A percentile compares a stretch with the other conserved stretches of the same genome.
Conservation (phyloP, 73 alveolate species). For the Paramecium pentaurelia region DNA sequence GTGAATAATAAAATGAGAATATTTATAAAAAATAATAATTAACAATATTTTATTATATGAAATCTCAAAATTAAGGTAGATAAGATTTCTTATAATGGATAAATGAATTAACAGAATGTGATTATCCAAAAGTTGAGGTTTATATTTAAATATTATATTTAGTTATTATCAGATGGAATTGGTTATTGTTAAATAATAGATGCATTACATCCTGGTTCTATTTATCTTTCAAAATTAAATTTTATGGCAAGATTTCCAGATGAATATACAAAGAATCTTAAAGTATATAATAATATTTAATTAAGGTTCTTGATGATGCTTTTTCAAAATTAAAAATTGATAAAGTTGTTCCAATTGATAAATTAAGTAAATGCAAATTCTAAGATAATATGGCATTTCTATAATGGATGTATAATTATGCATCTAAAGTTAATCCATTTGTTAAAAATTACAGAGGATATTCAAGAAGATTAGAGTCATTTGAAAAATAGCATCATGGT, state of each 20-base stretch:
- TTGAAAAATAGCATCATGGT: conserved; percentile 48
- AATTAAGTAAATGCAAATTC: conserved; percentile 21
- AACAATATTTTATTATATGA: conserved; percentile 8
- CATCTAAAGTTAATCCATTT: conserved; percentile 36
- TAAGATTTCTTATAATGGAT: conserved; percentile 31
- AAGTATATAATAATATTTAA: not conserved
- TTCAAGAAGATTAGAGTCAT: not conserved
- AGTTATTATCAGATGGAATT: conserved; percentile 45
- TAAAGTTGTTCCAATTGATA: conserved; percentile 43
- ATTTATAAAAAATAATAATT: not conserved
- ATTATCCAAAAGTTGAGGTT: conserved; percentile 37
- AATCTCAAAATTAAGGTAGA: conserved; percentile 16
- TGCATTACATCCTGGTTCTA: conserved; percentile 33
- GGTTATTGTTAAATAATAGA: conserved; percentile 44
- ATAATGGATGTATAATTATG: conserved; percentile 32
- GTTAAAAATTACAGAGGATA: conserved; percentile 18
- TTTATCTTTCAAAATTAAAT: not conserved
- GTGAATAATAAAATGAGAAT: not conserved
- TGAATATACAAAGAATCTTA: conserved; percentile 37
- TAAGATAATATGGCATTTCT: conserved; percentile 27
- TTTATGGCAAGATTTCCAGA: conserved; percentile 40
- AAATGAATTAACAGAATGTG: conserved; percentile 32
- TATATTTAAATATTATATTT: not conserved
- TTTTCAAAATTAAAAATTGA: conserved; percentile 38
- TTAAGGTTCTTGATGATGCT: conserved; percentile 42